Base-by-base conservation (phyloP, 2,329 filamentous ascomycete genomes). In the Tolypocladium album region DNA sequence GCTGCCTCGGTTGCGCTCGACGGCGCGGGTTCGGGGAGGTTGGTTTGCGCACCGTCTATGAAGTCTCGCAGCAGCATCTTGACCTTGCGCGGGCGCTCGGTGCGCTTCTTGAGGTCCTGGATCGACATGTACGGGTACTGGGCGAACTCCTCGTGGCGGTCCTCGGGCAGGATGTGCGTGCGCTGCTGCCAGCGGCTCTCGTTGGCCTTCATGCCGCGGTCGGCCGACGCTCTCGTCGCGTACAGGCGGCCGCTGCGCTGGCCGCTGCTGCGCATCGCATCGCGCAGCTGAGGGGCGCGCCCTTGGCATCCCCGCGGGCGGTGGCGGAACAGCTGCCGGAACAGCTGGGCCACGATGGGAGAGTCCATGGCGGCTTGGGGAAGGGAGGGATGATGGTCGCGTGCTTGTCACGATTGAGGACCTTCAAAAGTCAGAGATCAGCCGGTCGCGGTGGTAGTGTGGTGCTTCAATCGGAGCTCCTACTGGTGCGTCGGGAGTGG, bases 21-120 rank as follows among this genome's bases (percentile, higher is more conserved):
- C 47, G 13, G 47, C 24, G 60, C 52, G 24, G 36, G 12, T 31
- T 31, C 36, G 52, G 38, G 27, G 12, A 36, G 24, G 24, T 7
- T 2, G 17, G n/a, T 27, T 31, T 5, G 17, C 53, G 24, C n/a
- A 92, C 89, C 92, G 74, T 99, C 94, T 70, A 99, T 94, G 71
- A 99, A 99, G 79, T 99, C 95, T 65, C 95, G 84, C 71, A 95
- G 89, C 69, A 97, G 78, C 94, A 99, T 99, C 83, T 96, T 97
- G 66, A 96, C 92, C 72, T 89, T 83, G 69, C 84, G 84, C 53
- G 94, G 94, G 69, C 94, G 81, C 70, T 96, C 88, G 58, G 78
- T 86, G 59, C 89, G 82, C 65, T 75, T 78, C 66, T 88, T 86
- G 65, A 99, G 77, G 63, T 91, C 87, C 64, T 88, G 82, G n/a